Evolutionary conservation across 306 rosid species (phyloP).

Genomic region (Glycine soja): DNA sequence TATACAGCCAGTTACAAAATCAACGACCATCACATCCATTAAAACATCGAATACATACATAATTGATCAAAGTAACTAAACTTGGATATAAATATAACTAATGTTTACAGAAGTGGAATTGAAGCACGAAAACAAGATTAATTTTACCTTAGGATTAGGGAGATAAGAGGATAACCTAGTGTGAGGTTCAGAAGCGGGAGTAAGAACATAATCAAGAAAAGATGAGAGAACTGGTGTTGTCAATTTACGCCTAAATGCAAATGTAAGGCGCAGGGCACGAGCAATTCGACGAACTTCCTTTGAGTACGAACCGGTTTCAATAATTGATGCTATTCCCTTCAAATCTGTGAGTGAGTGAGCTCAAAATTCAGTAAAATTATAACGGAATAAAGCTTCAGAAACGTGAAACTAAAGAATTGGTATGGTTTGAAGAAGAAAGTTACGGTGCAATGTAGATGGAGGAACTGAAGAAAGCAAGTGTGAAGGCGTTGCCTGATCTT

Average conservation of each 20-base stretch:
- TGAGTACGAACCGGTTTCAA: constrained; percentile 71
- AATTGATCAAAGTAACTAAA: too few species aligned
- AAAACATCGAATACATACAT: too few species aligned
- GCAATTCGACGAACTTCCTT: constrained; percentile 77
- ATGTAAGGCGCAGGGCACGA: constrained; percentile 48
- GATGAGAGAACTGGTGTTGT: constrained; percentile 60
- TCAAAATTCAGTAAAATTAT: neutral
- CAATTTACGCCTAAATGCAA: constrained; percentile 71
- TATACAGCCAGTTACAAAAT: constrained; percentile 26
- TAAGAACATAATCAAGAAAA: constrained; percentile 59
- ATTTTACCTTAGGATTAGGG: constrained; percentile 75
- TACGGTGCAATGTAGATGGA: constrained; percentile 45
- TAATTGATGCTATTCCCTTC: constrained; percentile 72
- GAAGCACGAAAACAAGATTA: too few species aligned
- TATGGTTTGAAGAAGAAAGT: neutral
- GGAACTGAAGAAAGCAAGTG: too few species aligned
- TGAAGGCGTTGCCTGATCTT: too few species aligned
- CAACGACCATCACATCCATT: neutral
- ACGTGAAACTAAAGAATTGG: too few species aligned
- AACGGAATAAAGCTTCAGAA: neutral
- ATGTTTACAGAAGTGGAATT: too few species aligned
- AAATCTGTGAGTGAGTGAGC: constrained; percentile 54
- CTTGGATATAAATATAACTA: too few species aligned
- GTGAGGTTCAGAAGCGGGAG: constrained; percentile 70
- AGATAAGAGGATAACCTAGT: constrained; percentile 58